Percentiles rank a stretch among this genome's conserved stretches.
These are phyloP conservation scores for Neonothopanus nambi DNA, from an alignment of 1,284 basidiomycete species.

Conservation along the genomic window DNA sequence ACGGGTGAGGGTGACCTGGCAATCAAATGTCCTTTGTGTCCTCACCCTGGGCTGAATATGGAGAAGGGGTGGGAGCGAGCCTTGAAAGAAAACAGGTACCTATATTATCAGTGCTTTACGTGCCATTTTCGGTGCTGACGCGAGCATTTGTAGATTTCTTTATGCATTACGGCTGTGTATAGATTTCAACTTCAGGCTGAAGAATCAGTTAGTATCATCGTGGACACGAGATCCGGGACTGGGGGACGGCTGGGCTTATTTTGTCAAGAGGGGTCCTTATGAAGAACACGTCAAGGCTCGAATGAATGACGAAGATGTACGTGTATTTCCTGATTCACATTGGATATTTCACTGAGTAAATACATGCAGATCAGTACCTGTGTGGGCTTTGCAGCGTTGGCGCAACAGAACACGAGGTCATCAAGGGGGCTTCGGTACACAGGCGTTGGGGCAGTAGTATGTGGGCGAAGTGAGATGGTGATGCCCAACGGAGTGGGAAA, in stretches of 20 bases:
- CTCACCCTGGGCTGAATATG: conserved; percentile 32
- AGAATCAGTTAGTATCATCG: conserved; percentile 6
- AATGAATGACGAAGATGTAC: neutral
- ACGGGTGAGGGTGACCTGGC: conserved; percentile 30
- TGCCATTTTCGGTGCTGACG: too few species aligned
- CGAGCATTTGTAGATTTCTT: too few species aligned
- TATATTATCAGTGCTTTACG: too few species aligned
- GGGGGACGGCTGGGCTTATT: conserved; percentile 2
- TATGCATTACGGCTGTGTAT: neutral
- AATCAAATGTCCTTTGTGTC: conserved; percentile 36
- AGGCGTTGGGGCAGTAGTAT: conserved; percentile 2
- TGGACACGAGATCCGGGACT: neutral
- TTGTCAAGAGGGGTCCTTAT: neutral
- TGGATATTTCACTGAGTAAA: too few species aligned
- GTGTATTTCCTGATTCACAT: neutral
- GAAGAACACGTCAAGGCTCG: neutral
- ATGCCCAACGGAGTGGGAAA: conserved; percentile 7
- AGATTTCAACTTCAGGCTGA: neutral
- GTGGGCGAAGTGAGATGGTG: conserved; percentile 6
- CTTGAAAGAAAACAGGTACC: too few species aligned
- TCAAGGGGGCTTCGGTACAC: conserved; percentile 6
- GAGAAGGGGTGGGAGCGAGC: conserved; percentile 26
- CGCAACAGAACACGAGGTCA: neutral
- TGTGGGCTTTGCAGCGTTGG: conserved; percentile 8
- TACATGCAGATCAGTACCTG: conserved; percentile 8